Conservation (phyloP, 2,329 filamentous ascomycete genomes). For the Aspergillus versicolor region DNA sequence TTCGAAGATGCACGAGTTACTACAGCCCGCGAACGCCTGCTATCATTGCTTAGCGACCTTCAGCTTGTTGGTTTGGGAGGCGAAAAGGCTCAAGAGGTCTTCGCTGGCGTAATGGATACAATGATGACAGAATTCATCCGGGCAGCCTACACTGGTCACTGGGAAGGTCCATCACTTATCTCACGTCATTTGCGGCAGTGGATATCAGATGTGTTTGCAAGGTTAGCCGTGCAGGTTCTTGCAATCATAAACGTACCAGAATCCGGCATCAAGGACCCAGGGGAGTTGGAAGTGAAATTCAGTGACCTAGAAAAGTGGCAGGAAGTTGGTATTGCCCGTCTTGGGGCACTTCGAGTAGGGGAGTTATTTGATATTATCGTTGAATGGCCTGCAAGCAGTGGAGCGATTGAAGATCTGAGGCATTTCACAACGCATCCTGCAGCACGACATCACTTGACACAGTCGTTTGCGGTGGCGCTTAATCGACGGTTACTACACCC, state of each 20-base stretch:
- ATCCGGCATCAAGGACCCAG: constrained; percentile 21
- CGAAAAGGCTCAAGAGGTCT: constrained; percentile 55
- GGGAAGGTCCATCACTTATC: constrained; percentile 51
- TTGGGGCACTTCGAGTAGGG: constrained; percentile 56
- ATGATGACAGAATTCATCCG: constrained; percentile 58
- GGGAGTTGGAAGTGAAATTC: constrained; percentile 35
- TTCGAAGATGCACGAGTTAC: constrained; percentile 28
- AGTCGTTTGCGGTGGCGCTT: constrained; percentile 54
- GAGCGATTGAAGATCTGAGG: constrained; percentile 61
- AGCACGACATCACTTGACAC: constrained; percentile 56
- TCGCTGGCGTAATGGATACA: constrained; percentile 59
- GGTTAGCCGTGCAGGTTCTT: constrained; percentile 52
- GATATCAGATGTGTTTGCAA: constrained; percentile 55
- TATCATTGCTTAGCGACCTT: constrained; percentile 46
- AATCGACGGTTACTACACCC: constrained; percentile 59
- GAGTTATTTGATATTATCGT: constrained; percentile 64
- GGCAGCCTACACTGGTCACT: constrained; percentile 58
- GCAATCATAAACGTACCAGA: constrained; percentile 36
- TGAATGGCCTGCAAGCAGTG: constrained; percentile 58
- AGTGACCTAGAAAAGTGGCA: constrained; percentile 54
- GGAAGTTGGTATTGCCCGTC: constrained; percentile 53
- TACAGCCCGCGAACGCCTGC: constrained; percentile 33
- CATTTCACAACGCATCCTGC: constrained; percentile 54
- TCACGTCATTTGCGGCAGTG: constrained; percentile 54
- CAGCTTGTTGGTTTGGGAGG: constrained; percentile 57